A percentile compares a stretch with the other conserved stretches of the same genome.
These are phyloP conservation scores for Closterium sp. DNA, from an alignment of 139 green algal species.

Conservation along the genomic window DNA sequence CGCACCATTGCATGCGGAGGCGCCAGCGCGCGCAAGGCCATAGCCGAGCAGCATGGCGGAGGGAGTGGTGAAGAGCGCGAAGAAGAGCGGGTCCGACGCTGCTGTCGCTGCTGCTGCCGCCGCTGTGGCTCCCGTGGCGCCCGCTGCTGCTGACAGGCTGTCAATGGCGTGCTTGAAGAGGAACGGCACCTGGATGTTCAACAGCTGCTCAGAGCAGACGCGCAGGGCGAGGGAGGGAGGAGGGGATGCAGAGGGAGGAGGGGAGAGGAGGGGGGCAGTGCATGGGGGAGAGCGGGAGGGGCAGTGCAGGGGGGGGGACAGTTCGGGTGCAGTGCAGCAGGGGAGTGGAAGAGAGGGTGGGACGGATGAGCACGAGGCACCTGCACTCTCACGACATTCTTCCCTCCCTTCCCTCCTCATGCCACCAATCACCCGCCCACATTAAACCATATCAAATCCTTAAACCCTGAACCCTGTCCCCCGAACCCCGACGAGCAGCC, in stretches of 20 bases:
- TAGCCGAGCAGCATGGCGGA: conserved; percentile 77
- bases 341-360: neutral
- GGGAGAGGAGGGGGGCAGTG: neutral
- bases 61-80: conserved; percentile 57
- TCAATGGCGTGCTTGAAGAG: conserved; percentile 93
- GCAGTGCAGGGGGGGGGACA: neutral
- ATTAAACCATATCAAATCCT: neutral
- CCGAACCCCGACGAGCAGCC: neutral
- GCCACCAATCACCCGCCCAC: neutral
- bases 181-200: conserved; percentile 84
- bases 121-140: conserved; percentile 43
- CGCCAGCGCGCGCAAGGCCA: conserved; percentile 58
- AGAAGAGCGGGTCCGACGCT: conserved; percentile 45
- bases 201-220: conserved; percentile 52
- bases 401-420: no score
- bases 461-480: neutral
- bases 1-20: conserved; percentile 48
- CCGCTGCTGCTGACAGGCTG: conserved; percentile 59
- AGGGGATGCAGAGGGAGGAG: neutral
- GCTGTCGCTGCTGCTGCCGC: conserved; percentile 45
- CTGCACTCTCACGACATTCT: neutral
- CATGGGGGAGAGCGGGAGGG: neutral
- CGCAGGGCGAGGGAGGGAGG: neutral
- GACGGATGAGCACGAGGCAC: conserved; percentile 18
- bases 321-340: neutral